phyloP scores from a whole-genome alignment of 371 early-diverging fungal genomes.

The Zopfochytrium polystomum region DNA sequence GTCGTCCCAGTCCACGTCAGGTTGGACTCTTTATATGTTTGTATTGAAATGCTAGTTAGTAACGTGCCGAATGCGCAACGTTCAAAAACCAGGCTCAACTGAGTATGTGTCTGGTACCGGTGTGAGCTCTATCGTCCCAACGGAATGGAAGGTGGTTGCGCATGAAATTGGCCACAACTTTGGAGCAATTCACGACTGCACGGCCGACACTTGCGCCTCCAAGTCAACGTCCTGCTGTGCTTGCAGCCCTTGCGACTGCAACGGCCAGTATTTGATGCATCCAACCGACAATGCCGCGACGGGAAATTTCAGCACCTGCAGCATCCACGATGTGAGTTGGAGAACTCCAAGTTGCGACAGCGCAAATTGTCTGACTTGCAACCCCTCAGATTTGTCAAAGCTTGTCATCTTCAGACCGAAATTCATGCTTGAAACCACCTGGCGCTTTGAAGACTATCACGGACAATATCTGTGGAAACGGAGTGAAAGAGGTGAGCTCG shows the following conservation, averaged over 20 bases:
- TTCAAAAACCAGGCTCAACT: constrained; percentile 15
- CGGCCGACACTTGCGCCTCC: constrained; percentile 56
- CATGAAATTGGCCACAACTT: constrained; percentile 85
- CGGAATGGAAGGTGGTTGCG: constrained; percentile 94
- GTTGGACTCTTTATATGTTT: constrained; percentile 15
- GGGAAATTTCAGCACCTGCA: constrained; percentile 76
- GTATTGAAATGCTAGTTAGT: no score
- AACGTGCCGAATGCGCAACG: no score
- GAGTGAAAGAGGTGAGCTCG: constrained; percentile 72
- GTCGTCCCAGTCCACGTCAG: constrained; percentile 30
- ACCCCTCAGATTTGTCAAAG: constrained; percentile 23
- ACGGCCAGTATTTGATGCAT: constrained; percentile 61
- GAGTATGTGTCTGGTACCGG: constrained; percentile 78
- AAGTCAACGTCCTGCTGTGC: constrained; percentile 66
- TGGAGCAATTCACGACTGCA: constrained; percentile 72
- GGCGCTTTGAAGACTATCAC: constrained; percentile 49
- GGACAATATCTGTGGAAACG: constrained; percentile 87
- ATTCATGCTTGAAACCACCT: constrained; percentile 34
- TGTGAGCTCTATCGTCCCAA: constrained; percentile 77
- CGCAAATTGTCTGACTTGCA: no score
- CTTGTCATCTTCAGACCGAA: constrained; percentile 5
- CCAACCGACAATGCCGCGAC: constrained; percentile 73
- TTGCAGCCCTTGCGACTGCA: constrained; percentile 68
- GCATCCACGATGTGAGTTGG: constrained; percentile 60
- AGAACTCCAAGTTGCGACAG: no score